A percentile compares a stretch with the other conserved stretches of the same genome.
These are phyloP conservation scores for Stagonosporopsis cucurbitacearum DNA, from an alignment of 2,329 filamentous ascomycete genomes.

Conservation along the genomic window DNA sequence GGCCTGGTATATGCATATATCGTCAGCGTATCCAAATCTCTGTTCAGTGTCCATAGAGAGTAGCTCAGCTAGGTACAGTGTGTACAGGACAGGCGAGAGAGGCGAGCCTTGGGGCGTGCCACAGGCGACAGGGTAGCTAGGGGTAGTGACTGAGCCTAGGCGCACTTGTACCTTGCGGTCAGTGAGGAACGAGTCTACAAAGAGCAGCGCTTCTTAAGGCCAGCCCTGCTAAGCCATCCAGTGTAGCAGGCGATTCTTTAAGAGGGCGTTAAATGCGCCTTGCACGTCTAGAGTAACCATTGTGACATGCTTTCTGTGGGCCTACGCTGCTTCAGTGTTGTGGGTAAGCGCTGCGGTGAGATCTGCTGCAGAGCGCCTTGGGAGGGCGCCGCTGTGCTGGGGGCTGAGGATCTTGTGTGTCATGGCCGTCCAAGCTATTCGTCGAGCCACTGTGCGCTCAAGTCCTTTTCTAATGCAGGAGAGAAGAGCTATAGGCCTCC, in stretches of 20 bases:
- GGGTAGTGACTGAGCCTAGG: too few species aligned
- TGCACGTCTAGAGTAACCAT: slow-evolving; percentile 7
- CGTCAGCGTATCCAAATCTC: too few species aligned
- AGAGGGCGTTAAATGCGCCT: too few species aligned
- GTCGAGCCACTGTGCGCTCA: slow-evolving; percentile 11
- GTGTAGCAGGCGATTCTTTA: slow-evolving; percentile 11
- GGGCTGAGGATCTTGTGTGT: slow-evolving; percentile 16
- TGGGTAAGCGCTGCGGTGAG: slow-evolving; percentile 12
- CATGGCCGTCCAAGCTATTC: slow-evolving; percentile 12
- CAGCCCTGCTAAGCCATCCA: not conserved
- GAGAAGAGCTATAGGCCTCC: slow-evolving; percentile 7
- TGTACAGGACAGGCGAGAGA: too few species aligned
- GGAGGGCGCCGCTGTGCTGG: slow-evolving; percentile 13
- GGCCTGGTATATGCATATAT: not conserved
- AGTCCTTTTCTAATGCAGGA: too few species aligned
- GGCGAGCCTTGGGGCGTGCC: too few species aligned
- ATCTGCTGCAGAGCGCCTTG: slow-evolving; percentile 14
- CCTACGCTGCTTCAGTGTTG: slow-evolving; percentile 5
- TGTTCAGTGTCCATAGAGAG: too few species aligned
- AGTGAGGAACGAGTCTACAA: slow-evolving; percentile 5
- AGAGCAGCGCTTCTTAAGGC: not conserved
- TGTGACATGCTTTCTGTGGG: slow-evolving; percentile 4
- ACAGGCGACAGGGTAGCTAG: too few species aligned
- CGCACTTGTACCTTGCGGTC: slow-evolving; percentile 4
- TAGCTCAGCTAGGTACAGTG: too few species aligned